These are phyloP conservation scores for Elongisporangium undulatum DNA, from an alignment of 352 stramenopile genomes.

Conservation along the genomic window DNA sequence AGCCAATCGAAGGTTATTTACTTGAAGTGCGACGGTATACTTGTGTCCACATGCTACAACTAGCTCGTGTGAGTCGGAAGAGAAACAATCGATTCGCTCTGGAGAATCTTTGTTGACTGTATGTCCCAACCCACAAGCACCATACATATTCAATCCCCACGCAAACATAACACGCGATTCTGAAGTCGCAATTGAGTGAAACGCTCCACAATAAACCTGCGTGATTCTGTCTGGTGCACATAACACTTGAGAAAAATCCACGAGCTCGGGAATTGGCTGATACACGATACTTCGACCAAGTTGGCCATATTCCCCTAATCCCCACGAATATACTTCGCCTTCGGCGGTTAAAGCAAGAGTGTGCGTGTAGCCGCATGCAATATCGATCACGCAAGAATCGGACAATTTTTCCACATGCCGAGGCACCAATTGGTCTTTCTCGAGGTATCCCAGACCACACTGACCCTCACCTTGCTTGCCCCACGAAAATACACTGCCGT, in stretches of 20 bases:
- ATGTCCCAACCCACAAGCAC: slow-evolving; percentile 72
- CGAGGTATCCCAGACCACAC: slow-evolving; percentile 75
- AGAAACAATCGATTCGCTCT: slow-evolving; percentile 74
- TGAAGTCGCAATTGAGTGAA: slow-evolving; percentile 74
- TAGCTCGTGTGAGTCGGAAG: slow-evolving; percentile 32
- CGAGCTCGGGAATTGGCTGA: slow-evolving; percentile 59
- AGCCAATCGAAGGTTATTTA: slow-evolving; percentile 12
- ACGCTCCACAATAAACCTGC: slow-evolving; percentile 73
- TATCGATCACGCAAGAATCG: slow-evolving; percentile 39
- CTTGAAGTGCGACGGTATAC: slow-evolving; percentile 72
- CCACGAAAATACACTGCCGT: slow-evolving; percentile 75
- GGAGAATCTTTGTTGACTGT: slow-evolving; percentile 77
- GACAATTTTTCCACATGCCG: slow-evolving; percentile 41
- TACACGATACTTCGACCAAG: slow-evolving; percentile 87
- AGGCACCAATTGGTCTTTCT: slow-evolving; percentile 78
- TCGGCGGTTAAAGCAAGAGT: slow-evolving; percentile 71
- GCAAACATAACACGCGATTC: slow-evolving; percentile 60
- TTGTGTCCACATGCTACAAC: slow-evolving; percentile 75
- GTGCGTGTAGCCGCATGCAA: slow-evolving; percentile 86
- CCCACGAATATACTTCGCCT: slow-evolving; percentile 87
- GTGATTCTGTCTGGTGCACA: slow-evolving; percentile 38
- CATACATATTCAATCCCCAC: slow-evolving; percentile 80
- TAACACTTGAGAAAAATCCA: slow-evolving; percentile 46
- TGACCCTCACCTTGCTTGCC: slow-evolving; percentile 86
- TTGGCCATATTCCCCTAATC: slow-evolving; percentile 87